Base-by-base conservation (phyloP, 2,329 filamentous ascomycete species). In the Trichoderma citrinoviride region DNA sequence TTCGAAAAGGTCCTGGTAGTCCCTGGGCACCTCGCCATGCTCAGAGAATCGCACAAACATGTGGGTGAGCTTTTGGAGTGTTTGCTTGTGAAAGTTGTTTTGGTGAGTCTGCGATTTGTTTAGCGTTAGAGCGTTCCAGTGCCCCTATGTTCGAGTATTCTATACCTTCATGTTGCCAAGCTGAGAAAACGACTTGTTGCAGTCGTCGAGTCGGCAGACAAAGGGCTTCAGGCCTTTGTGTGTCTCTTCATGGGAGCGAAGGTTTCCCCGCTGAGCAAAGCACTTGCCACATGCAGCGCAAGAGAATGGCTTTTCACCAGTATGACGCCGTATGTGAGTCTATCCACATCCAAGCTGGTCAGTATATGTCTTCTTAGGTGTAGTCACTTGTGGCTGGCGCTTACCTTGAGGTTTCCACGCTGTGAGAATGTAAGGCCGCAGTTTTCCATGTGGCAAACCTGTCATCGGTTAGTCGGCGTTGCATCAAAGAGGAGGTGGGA, bases 321-420 rank as follows among this genome's bases (percentile, higher is more conserved):
- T 93, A 78, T 97, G 94, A 53, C 92, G 87, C 67, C 92, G 86
- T 75, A 93, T 88, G 76, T 97, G 94, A 10, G 92, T 96, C 87
- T 93, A 23, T 4, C 53, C 17, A 25, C 21, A 2, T 43, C 64
- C 54, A 66, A 64, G 3, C 14, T 5, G n/a, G 53, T 64, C n/a
- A 57, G 40, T 44, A 19, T n/a, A 37, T 14, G 33, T 14, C 3
- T 37, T 14, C 10, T 14, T 7, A 27, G 4, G 2, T 19, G 33
- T 12, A 10, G 17, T 25, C 7, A 23, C 8, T 52, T 17, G 14
- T 25, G 23, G 15, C 29, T 14, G 33, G 23, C 25, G 72, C 81
- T 71, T 78, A 92, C 90, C 81, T 93, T 95, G 54, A 97, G 82
- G 73, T 98, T 98, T 12, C 94, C 94, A 7, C 92, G 83, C 76